Base-by-base conservation (phyloP, 179 eudicot species). In the Gypsophila paniculata region DNA sequence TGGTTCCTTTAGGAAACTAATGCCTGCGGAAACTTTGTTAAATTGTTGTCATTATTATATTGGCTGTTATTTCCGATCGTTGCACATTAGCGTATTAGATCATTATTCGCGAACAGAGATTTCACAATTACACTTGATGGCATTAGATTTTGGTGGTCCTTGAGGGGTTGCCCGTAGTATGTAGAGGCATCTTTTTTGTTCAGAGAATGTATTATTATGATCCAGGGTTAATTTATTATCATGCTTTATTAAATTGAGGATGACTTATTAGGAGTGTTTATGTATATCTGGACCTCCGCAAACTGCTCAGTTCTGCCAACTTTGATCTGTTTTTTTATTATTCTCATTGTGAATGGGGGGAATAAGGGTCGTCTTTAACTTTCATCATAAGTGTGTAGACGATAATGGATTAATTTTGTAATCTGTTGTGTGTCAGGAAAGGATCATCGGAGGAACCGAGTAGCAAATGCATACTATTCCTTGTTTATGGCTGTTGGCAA, bases 401-500 rank as follows among this genome's bases (percentile, higher is more conserved):
- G 8, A 51, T 57, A 15, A 58, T 59, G 21, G 22, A 18, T 64
- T 46, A 36, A 42, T 39, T 62, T 61, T 8, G 42, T 49, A 69
- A 54, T 29, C 76, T 46, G 29, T 71, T 72, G 38, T 69, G 66
- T 73, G 72, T 68, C 67, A 94, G 99, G 92, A 38, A 90, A 88
- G 77, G 99, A 94, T 81, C 91, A 85, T 54, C 84, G 99, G 74
- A 88, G 97, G 76, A 94, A 87, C 74, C 89, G 99, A 70, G 97
- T 94, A 53, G 99, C 99, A 65, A 94, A 94, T 87, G 97, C 99
- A n/a, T 94, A 94, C 77, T 94, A 88, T 74, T 94, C 99, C 25
- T 76, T 94, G 57, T 94, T 87, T 75, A 94, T 94, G 99, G 97
- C 99, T 65, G 72, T 94, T 78, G 99, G 99, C 38, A 94, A 94